phyloP scores from a whole-genome alignment of 2,329 filamentous ascomycete species.

The Sporothrix euskadiensis region DNA sequence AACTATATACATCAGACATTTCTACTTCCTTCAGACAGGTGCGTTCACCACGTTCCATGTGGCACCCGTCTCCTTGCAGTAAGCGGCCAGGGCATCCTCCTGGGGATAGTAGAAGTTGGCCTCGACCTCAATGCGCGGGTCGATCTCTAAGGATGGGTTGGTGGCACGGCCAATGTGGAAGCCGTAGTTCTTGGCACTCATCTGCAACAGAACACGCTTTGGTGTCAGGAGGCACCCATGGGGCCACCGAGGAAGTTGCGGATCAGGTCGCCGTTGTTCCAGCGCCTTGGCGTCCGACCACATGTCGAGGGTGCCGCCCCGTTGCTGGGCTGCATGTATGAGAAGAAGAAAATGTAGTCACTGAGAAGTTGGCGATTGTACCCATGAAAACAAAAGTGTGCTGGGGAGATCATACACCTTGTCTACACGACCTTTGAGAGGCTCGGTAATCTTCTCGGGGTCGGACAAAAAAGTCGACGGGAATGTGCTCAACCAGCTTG shows the following conservation, averaged over 20 bases:
- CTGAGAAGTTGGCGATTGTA: neutral
- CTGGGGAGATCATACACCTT: neutral
- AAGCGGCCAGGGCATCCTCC: conserved; percentile 51
- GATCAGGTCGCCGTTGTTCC: conserved; percentile 48
- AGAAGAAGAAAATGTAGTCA: conserved; percentile 54
- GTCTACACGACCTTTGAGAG: conserved; percentile 2
- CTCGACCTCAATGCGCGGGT: conserved; percentile 46
- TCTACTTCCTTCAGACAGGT: no score
- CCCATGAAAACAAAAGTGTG: neutral
- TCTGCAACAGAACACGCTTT: conserved; percentile 51
- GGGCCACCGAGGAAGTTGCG: conserved; percentile 51
- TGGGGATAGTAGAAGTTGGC: conserved; percentile 58
- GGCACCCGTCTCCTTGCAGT: conserved; percentile 42
- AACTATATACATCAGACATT: no score
- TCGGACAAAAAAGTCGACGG: conserved; percentile 41
- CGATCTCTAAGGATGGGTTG: conserved; percentile 49
- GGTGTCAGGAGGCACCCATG: conserved; percentile 38
- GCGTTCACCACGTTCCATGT: conserved; percentile 48
- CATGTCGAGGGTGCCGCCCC: conserved; percentile 36
- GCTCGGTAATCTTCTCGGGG: conserved; percentile 36
- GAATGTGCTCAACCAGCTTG: conserved; percentile 45
- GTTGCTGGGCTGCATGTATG: conserved; percentile 52
- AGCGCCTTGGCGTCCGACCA: conserved; percentile 55
- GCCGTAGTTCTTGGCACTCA: conserved; percentile 55
- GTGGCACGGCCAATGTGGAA: conserved; percentile 49